phyloP scores from a whole-genome alignment of 2,329 filamentous ascomycete species.

The Claviceps monticola region DNA sequence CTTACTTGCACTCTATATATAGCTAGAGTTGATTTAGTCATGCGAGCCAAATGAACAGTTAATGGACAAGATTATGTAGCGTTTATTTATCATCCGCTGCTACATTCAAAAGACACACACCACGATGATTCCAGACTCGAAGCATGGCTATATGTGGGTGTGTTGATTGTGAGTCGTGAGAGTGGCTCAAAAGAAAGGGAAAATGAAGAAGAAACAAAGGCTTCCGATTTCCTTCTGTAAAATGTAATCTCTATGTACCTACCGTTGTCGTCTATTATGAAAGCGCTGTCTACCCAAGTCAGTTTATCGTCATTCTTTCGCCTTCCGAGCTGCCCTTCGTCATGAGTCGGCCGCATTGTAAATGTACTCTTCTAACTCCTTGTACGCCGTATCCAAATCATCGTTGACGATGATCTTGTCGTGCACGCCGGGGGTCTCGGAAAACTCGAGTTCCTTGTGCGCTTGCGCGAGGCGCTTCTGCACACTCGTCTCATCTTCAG shows the following conservation, averaged over 20 bases:
- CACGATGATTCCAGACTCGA: not conserved
- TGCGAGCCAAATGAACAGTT: constrained; percentile 5
- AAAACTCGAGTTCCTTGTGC: constrained; percentile 58
- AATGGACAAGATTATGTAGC: not conserved
- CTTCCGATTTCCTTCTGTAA: too few species aligned
- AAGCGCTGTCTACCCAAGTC: not conserved
- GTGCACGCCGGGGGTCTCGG: constrained; percentile 46
- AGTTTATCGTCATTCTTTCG: not conserved
- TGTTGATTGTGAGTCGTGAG: not conserved
- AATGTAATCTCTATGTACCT: not conserved
- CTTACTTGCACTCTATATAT: constrained; percentile 18
- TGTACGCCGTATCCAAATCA: constrained; percentile 36
- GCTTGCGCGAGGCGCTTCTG: constrained; percentile 58
- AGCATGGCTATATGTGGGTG: too few species aligned
- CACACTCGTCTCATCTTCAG: constrained; percentile 63
- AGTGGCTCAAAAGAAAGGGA: not conserved
- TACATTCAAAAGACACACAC: not conserved
- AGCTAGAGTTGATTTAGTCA: constrained; percentile 17
- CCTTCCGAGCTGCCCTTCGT: not conserved
- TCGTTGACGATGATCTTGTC: constrained; percentile 27
- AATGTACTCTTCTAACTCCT: constrained; percentile 37
- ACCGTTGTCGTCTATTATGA: not conserved
- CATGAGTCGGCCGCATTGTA: constrained; percentile 19
- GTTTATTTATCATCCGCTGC: not conserved
- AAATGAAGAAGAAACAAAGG: not conserved